Evolutionary conservation across 2,329 filamentous ascomycete genomes (phyloP), one percentile per base, ranked within the genome.

Genomic region (Tolypocladium paradoxum): DNA sequence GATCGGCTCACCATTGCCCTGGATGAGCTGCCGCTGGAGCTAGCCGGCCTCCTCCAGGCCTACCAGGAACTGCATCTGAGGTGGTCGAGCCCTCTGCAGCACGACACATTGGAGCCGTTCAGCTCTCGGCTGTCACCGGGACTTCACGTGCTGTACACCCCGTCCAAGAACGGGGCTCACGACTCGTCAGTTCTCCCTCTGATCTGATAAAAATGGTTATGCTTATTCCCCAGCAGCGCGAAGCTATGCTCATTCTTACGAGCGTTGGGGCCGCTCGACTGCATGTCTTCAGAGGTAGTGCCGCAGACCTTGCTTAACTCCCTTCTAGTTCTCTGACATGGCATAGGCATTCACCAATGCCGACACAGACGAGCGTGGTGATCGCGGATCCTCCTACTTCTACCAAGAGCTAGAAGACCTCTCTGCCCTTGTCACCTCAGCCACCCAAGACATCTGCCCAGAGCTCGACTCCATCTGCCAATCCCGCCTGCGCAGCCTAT

Each of bases 101-200:
- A 84, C 65, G 72, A 79, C 38, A 73, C 79, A 1, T 72, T 85
- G 46, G 76, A 84, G 38, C 91, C 91, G 2, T 85, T 93, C 62
- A 74, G 81, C 45, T 90, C 90, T 50, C 81, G 87, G 54, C 69
- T 90, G 16, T 83, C 89, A 2, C 84, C 91, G 0, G 92, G 92
- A 3, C 72, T 97, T 24, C 90, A 96, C 72, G 74, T 90, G 29
- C 87, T 87, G 61, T 90, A 85, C 65, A 87, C 85, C 0, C 86
- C 87, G 0, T 29, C 51, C 12, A 53, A 52, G 29, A 43, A 56
- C 38, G 43, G 31, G 45, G 53, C 53, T 31, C 46, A 49, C 45
- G 54, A 64, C 51, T 45, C 55, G 65, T 65, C 48, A 49, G 51
- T 46, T 12, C 37, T 9, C 11, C 20, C 20, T 48, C 9, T 35